These are phyloP conservation scores for Aspergillus sp. DNA, from an alignment of 2,329 filamentous ascomycete genomes.

Conservation along the genomic window DNA sequence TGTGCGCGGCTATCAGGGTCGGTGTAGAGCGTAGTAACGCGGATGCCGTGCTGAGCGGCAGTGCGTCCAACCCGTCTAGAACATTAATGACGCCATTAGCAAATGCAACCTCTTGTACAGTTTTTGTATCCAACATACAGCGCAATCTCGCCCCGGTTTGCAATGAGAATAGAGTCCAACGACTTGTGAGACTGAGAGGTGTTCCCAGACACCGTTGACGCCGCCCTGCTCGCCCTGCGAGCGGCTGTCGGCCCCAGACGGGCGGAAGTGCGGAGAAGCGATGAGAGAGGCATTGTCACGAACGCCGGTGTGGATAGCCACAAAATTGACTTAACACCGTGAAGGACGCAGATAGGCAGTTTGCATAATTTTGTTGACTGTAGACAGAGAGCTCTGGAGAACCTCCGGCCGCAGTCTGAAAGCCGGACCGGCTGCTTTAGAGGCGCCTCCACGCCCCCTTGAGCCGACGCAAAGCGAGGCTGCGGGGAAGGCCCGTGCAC, in stretches of 20 bases:
- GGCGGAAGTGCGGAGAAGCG: conserved; percentile 40
- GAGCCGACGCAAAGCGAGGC: conserved; percentile 38
- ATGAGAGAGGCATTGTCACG: conserved; percentile 33
- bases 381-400: background rate
- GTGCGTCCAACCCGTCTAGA: conserved; percentile 76
- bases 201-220: conserved; percentile 27
- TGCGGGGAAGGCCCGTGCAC: conserved; percentile 31
- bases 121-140: conserved; percentile 47
- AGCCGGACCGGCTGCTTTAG: conserved; percentile 6
- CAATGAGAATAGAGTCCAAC: conserved; percentile 82
- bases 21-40: conserved; percentile 92
- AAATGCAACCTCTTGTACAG: background rate
- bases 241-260: conserved; percentile 30
- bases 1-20: conserved; percentile 84
- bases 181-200: conserved; percentile 30
- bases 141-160: conserved; percentile 95
- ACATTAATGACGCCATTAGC: conserved; percentile 11
- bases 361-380: conserved; percentile 11
- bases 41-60: conserved; percentile 82
- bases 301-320: conserved; percentile 1
- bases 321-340: conserved; percentile 9
- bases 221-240: conserved; percentile 27
- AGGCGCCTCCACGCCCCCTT: conserved; percentile 12
- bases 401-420: background rate
- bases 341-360: background rate